Evolutionary conservation across 2,329 filamentous ascomycete species (phyloP), one percentile per base, ranked within the genome.

Genomic region (Curvularia lunata): DNA sequence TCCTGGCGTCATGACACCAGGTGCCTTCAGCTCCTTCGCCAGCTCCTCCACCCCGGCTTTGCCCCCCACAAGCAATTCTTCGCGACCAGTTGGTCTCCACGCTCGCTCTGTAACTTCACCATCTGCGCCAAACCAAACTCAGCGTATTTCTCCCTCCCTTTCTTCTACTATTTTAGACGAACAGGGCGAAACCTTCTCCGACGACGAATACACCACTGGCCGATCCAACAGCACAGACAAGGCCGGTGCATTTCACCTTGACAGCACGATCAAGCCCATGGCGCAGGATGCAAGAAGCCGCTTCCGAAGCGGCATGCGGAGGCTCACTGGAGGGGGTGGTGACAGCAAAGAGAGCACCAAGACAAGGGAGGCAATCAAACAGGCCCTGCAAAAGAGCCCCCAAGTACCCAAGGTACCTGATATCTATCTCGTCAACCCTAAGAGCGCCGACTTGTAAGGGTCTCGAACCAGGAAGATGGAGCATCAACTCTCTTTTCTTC

Each of bases 51-150:
- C 54, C 18, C 46, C 64, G 69, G 66, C 54, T 62, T 71, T 50
- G 16, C 53, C 65, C 16, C 56, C 67, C 18, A 52, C 56, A 38
- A 64, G 55, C 30, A 65, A 61, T 41, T 51, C 65, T 19, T 23
- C 79, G 10, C 76, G 92, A 5, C 90, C 91, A 0, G 85, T 8
- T 9, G 41, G 84, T 2, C 80, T 96, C 19, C 93, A 97, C 72
- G 85, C 86, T 5, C 88, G 94, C 18, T 96, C 92, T 12, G 85
- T 96, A 50, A 97, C 94, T 0, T 96, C 91, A 0, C 93, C 94
- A 0, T 82, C 81, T 13, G 85, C 84, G 59, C 79, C 73, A 30
- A 73, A 83, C 56, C 76, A 81, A 42, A 76, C 77, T 49, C 76
- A 78, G 27, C 77, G 74, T 27, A 77, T 77, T 56, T 76, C 71